Base-by-base conservation (phyloP, 768 basidiomycete genomes). In the Mycena kentingensis region DNA sequence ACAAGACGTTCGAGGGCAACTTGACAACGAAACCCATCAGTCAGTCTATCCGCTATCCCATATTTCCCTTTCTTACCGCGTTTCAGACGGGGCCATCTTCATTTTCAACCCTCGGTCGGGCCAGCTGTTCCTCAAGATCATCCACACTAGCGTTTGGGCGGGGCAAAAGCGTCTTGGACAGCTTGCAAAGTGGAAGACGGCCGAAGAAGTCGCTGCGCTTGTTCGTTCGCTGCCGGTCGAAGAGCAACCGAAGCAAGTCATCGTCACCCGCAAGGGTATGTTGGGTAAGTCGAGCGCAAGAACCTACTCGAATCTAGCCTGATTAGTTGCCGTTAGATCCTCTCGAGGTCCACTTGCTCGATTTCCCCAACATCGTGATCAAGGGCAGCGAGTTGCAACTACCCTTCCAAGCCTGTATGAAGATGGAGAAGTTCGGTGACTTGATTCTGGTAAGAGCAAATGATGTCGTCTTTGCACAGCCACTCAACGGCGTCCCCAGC, bases 341-440 rank as follows among this genome's bases (percentile, higher is more conserved):
- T 32, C 84, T 98, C 49, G 97, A 98, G 77, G 97, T 98, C 53
- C 97, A 98, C 68, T 82, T 98, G 69, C 85, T 99, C 57, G 97
- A 99, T 74, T 99, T 99, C 87, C 97, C 97, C 46, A 99, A 99
- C 73, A 99, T 99, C 60, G 97, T 99, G 71, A 99, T 99, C 79
- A 98, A 98, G 75, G 97, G 97, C 52, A 94, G 91, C 60, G 97
- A 99, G 69, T 77, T 99, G 42, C 97, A 99, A 64, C 76, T 98
- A 51, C 97, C 97, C 0, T 99, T 99, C 94, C 96, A 98, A 73
- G 96, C 97, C 15, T 96, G 94, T 63, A 94, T 99, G 92, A 98
- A 98, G 79, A 95, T 98, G 88, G 97, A 99, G 81, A 98, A 98
- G 73, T 98, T 99, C 61, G 97, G 97, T 75, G 97, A 99, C 68